Percentiles rank a stretch among this genome's conserved stretches.
These are phyloP conservation scores for Dictyostelium intermedium DNA, from an alignment of 78 protist genomes.

Conservation along the genomic window DNA sequence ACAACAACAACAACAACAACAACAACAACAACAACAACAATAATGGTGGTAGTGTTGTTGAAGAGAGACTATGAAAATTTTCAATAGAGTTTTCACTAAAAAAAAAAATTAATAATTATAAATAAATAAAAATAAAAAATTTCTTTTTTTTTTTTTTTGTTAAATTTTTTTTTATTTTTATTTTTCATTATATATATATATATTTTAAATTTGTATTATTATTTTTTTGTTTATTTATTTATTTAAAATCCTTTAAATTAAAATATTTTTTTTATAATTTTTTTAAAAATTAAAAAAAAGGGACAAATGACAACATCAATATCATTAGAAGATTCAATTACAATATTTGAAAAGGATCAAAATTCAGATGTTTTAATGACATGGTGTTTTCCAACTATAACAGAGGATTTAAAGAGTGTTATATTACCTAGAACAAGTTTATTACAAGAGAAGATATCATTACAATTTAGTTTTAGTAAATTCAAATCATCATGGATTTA, in stretches of 20 bases:
- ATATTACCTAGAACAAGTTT: constrained; percentile 47
- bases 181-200: too few species aligned
- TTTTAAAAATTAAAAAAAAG: neutral
- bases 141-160: neutral
- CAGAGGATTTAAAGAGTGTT: constrained; percentile 34
- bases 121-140: neutral
- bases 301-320: neutral
- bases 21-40: too few species aligned
- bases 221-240: neutral
- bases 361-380: constrained; percentile 52
- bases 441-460: constrained; percentile 28
- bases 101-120: neutral
- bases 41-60: neutral
- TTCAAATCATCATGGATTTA: constrained; percentile 72
- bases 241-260: neutral
- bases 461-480: constrained; percentile 57
- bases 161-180: neutral
- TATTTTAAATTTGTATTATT: too few species aligned
- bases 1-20: too few species aligned
- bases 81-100: too few species aligned
- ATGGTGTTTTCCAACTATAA: constrained; percentile 53
- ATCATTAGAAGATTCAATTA: constrained; percentile 59
- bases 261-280: neutral
- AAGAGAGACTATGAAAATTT: neutral
- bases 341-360: constrained; percentile 63